Conservation (phyloP, 129 eudicot species). For the Flaveria sonorensis region DNA sequence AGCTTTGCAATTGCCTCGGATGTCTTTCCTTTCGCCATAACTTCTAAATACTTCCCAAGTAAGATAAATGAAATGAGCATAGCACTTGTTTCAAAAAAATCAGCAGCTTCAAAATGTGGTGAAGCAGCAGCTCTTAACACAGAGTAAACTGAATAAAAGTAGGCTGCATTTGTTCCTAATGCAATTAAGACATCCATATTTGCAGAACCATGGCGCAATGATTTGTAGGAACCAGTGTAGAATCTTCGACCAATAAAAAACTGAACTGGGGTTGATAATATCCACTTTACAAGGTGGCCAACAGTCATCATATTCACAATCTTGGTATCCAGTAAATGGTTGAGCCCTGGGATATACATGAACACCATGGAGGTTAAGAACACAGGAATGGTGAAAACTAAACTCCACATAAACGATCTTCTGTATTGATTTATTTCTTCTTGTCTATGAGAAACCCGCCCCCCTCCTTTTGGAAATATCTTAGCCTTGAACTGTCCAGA, state of each 20-base stretch:
- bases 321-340: constrained; percentile 53
- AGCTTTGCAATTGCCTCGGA: constrained; percentile 97
- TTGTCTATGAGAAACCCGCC: constrained; percentile 52
- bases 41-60: constrained; percentile 89
- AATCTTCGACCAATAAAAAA: constrained; percentile 76
- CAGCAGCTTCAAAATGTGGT: constrained; percentile 59
- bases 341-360: constrained; percentile 73
- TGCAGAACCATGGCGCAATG: constrained; percentile 72
- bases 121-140: constrained; percentile 78
- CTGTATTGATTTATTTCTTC: constrained; percentile 63
- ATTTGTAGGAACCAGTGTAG: constrained; percentile 72
- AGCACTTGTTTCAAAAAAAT: constrained; percentile 90
- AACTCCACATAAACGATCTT: constrained; percentile 74
- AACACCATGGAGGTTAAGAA: constrained; percentile 85
- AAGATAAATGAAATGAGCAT: constrained; percentile 95
- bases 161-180: constrained; percentile 84
- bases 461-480: constrained; percentile 61
- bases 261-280: constrained; percentile 80
- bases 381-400: constrained; percentile 74
- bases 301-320: constrained; percentile 64
- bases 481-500: constrained; percentile 54
- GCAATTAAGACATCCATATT: constrained; percentile 91
- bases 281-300: constrained; percentile 75
- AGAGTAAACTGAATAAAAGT: constrained; percentile 81
- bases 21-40: constrained; percentile 92